Evolutionary conservation across 2,329 filamentous ascomycete genomes (phyloP).

Genomic region (Alternaria arborescens): DNA sequence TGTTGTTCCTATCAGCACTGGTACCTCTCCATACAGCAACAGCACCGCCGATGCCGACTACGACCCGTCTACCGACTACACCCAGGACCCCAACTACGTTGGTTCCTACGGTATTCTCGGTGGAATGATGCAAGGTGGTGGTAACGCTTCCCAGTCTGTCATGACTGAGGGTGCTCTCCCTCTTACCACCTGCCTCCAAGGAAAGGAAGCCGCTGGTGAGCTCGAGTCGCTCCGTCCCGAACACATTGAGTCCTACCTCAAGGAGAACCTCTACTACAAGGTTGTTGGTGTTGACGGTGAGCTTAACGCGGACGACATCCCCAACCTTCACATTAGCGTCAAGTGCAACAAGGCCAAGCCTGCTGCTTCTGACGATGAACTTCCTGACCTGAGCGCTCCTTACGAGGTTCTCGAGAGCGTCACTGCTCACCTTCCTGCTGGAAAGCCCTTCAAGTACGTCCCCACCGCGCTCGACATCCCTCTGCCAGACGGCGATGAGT

Average conservation of each 20-base stretch:
- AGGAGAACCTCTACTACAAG: constrained; percentile 47
- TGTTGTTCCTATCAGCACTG: constrained; percentile 3
- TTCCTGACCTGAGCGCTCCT: constrained; percentile 41
- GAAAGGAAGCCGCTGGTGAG: constrained; percentile 41
- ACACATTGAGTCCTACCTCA: constrained; percentile 46
- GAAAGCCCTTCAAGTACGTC: constrained; percentile 40
- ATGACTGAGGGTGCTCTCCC: constrained; percentile 46
- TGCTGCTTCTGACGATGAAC: constrained; percentile 32
- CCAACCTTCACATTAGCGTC: constrained; percentile 47
- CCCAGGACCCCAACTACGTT: constrained; percentile 43
- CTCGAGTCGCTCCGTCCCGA: constrained; percentile 44
- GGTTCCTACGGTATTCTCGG: constrained; percentile 47
- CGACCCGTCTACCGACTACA: constrained; percentile 38
- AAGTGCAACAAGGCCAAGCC: constrained; percentile 42
- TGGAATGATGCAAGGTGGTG: constrained; percentile 32
- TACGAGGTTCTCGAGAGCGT: constrained; percentile 38
- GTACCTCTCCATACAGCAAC: constrained; percentile 27
- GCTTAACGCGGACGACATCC: constrained; percentile 37
- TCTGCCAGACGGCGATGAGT: constrained; percentile 25
- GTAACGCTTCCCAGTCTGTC: constrained; percentile 36
- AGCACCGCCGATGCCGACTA: constrained; percentile 35
- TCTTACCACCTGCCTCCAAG: constrained; percentile 47
- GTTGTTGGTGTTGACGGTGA: constrained; percentile 45
- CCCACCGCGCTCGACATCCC: constrained; percentile 31
- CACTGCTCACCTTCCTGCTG: constrained; percentile 40